Conservation (phyloP, 1,139 yeast species). For the Geotrichum armillariae region DNA sequence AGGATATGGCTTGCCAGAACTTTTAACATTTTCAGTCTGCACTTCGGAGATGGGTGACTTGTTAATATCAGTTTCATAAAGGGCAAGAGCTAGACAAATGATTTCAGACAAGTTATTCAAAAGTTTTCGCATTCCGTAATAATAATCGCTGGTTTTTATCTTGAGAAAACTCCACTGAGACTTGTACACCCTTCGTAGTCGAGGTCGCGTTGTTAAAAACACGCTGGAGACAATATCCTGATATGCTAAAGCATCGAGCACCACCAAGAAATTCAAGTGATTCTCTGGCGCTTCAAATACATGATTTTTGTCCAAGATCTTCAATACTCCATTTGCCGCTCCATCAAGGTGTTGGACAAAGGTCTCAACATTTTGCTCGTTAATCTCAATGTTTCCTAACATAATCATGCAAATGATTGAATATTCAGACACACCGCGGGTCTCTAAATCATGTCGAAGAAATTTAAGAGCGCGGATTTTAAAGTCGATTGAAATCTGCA, state of each 20-base stretch:
- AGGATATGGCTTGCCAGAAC: constrained; percentile 12
- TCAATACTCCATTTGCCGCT: constrained; percentile 16
- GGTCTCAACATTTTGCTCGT: constrained; percentile 10
- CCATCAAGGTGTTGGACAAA: constrained; percentile 19
- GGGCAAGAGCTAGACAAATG: constrained; percentile 4
- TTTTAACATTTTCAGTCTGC: constrained; percentile 8
- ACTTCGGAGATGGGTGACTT: constrained; percentile 19
- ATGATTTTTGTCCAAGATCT: constrained; percentile 11
- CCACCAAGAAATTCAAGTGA: constrained; percentile 3
- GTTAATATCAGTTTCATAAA: constrained; percentile 14
- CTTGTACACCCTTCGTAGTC: constrained; percentile 6
- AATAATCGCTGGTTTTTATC: not conserved
- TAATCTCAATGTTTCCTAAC: constrained; percentile 17
- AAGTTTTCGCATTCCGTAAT: constrained; percentile 3
- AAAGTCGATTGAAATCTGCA: constrained; percentile 16
- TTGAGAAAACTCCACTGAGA: constrained; percentile 7
- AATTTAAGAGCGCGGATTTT: constrained; percentile 15
- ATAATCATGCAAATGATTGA: constrained; percentile 20
- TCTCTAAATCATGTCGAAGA: constrained; percentile 17
- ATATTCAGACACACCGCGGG: constrained; percentile 15
- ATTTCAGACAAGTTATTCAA: constrained; percentile 13
- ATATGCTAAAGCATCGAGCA: constrained; percentile 17
- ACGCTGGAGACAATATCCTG: constrained; percentile 15
- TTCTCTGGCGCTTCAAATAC: constrained; percentile 11
- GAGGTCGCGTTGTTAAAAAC: constrained; percentile 4